These are phyloP conservation scores for Phytophthora boehmeriae DNA, from an alignment of 352 stramenopile genomes.

Conservation along the genomic window DNA sequence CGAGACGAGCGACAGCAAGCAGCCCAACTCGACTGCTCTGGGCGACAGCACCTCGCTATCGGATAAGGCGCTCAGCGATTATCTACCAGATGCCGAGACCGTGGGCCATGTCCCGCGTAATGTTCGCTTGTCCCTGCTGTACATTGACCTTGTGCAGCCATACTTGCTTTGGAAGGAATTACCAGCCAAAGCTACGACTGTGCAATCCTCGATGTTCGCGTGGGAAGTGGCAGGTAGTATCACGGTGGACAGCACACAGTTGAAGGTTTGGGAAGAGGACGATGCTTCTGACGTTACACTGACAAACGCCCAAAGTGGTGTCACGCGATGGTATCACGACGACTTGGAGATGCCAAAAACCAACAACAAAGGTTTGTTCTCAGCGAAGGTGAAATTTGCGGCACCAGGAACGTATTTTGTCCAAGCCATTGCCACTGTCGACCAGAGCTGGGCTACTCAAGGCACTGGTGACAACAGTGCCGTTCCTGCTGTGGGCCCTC, in stretches of 20 bases:
- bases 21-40: conserved; percentile 63
- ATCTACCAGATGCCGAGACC: conserved; percentile 38
- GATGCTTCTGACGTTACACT: conserved; percentile 31
- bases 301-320: conserved; percentile 44
- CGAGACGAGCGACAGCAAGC: conserved; percentile 92
- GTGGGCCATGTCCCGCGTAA: conserved; percentile 95
- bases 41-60: conserved; percentile 65
- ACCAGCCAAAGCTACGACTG: conserved; percentile 17
- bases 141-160: conserved; percentile 94
- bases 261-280: conserved; percentile 45
- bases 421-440: conserved; percentile 59
- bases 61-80: conserved; percentile 52
- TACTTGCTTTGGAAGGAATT: conserved; percentile 78
- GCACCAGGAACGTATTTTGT: conserved; percentile 58
- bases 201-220: conserved; percentile 30
- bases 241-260: conserved; percentile 62
- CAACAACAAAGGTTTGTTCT: conserved; percentile 72
- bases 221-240: conserved; percentile 69
- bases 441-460: conserved; percentile 70
- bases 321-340: conserved; percentile 70
- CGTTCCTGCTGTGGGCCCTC: conserved; percentile 54
- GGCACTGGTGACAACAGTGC: conserved; percentile 37
- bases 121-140: conserved; percentile 90
- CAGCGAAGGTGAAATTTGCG: conserved; percentile 41
- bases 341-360: conserved; percentile 38